Base-by-base conservation (phyloP, 345 rosid genomes). In the Physaria fendleri region DNA sequence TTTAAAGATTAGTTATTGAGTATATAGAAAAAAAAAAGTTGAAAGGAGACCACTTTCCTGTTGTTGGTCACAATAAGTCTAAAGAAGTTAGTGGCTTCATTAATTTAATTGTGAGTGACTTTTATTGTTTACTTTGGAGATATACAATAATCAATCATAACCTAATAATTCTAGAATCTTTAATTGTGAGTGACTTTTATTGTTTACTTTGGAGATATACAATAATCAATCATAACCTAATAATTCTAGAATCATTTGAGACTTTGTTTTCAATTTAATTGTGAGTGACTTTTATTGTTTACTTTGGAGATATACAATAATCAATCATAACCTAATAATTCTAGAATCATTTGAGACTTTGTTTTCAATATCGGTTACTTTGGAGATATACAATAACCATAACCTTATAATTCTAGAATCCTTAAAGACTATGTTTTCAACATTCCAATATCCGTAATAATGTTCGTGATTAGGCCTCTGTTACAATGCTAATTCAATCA, bases 31-130 rank as follows among this genome's bases (percentile, higher is more conserved):
- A 28, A 29, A 53, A 62, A 76, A 82, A 85, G 68, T 74, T 54
- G 66, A 64, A 50, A 75, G 68, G 47, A 77, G 73, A 69, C 82
- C 77, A 75, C 84, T 77, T 81, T 81, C 63, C 77, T 72, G 15
- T 79, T 79, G 86, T 81, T 75, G 79, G 79, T 38, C 71, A 81
- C 85, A 69, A 76, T 74, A 75, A 75, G 80, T 78, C 83, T 75
- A 68, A 63, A 27, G 64, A 66, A 63, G 81, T 81, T 81, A 77
- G 84, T 77, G 78, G 77, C 65, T 65, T 67, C 37, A 64, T 66
- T 63, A 35, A 72, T 66, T 38, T n/a, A n/a, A 74, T 45, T 25
- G n/a, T 66, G 68, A 71, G 66, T 41, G 28, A 24, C 24, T 52
- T 52, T 37, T 3, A 29, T 47, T 28, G 13, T 59, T 24, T 49